These are phyloP conservation scores for Daldinia concentrica DNA, from an alignment of 495 filamentous ascomycete species.

Conservation along the genomic window DNA sequence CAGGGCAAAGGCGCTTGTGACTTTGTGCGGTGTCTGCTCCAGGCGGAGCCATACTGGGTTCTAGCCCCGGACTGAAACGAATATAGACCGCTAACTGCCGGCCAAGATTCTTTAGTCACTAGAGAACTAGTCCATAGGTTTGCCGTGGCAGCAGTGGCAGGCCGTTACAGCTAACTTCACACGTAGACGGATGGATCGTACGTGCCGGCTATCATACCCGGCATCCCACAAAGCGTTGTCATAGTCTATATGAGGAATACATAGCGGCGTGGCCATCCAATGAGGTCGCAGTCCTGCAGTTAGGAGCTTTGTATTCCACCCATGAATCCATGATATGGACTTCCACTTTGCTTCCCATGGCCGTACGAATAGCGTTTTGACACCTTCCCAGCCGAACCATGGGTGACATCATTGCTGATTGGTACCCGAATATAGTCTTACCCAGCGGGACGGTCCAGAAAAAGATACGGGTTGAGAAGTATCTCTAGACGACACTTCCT, in stretches of 20 bases:
- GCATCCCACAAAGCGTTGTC: neutral
- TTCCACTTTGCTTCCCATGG: neutral
- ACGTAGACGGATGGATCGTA: neutral
- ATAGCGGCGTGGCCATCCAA: neutral
- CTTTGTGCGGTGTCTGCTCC: neutral
- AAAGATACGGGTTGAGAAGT: conserved; percentile 1
- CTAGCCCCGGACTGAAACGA: neutral
- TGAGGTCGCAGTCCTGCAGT: neutral
- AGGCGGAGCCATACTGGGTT: conserved; percentile 2
- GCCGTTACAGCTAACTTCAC: neutral
- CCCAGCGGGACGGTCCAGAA: conserved; percentile 4
- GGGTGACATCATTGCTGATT: neutral
- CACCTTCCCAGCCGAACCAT: neutral
- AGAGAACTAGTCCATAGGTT: neutral
- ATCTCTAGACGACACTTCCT: conserved; percentile 4
- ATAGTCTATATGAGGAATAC: neutral
- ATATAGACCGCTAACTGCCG: neutral
- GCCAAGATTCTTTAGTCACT: conserved; percentile 1
- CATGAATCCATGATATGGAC: neutral
- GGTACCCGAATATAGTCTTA: neutral
- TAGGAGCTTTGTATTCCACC: neutral
- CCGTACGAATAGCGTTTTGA: neutral
- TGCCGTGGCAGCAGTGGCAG: neutral
- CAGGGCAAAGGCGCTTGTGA: neutral
- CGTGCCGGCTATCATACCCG: neutral